Conservation (phyloP, 1,139 yeast species). For the Diutina sp. region DNA sequence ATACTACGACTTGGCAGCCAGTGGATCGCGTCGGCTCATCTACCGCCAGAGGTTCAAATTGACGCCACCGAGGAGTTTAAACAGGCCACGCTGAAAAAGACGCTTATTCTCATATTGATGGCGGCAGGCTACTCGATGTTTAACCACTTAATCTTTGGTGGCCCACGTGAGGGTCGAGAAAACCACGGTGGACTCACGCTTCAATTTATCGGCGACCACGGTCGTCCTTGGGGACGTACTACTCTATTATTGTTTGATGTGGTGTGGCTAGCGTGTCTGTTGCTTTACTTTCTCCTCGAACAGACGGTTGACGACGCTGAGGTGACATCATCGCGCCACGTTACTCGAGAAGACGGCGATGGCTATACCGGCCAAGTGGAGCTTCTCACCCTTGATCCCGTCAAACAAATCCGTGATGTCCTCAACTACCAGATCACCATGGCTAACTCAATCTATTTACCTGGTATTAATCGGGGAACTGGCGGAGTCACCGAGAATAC, state of each 20-base stretch:
- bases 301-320: conserved; percentile 20
- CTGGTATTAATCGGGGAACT: background rate
- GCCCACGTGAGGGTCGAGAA: conserved; percentile 4
- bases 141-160: background rate
- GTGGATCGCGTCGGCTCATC: conserved; percentile 5
- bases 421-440: background rate
- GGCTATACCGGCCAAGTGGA: background rate
- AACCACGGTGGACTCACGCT: conserved; percentile 20
- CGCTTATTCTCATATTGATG: background rate
- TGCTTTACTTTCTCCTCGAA: conserved; percentile 20
- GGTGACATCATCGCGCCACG: conserved; percentile 5
- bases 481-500: too few relatives aligned
- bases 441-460: background rate
- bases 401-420: background rate
- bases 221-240: conserved; percentile 15
- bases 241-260: conserved; percentile 17
- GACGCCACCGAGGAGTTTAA: background rate
- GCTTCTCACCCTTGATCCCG: background rate
- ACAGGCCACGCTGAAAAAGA: background rate
- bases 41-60: background rate
- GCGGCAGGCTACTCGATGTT: background rate
- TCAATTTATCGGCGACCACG: conserved; percentile 29
- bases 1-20: conserved; percentile 17
- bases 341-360: background rate
- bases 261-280: conserved; percentile 15